Evolutionary conservation across 2,329 filamentous ascomycete species (phyloP), one percentile per base, ranked within the genome.

Genomic region (Aplosporella prunicola): DNA sequence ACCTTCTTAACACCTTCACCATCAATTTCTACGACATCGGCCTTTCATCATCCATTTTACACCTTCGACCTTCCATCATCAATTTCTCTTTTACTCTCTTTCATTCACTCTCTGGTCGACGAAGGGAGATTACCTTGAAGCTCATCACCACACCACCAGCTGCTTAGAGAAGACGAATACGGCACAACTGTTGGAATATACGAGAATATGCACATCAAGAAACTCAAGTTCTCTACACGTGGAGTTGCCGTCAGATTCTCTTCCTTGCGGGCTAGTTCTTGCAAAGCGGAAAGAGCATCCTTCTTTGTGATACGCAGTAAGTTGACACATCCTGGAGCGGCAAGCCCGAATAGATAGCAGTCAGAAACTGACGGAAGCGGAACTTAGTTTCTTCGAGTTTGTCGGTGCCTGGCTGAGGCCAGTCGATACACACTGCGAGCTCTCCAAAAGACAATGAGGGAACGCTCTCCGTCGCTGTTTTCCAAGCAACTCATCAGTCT

Each of bases 371-470:
- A n/a, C n/a, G n/a, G n/a, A n/a, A n/a, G n/a, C n/a, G n/a, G n/a
- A n/a, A n/a, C n/a, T n/a, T n/a, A n/a, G n/a, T n/a, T n/a, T n/a
- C n/a, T n/a, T n/a, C n/a, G n/a, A n/a, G n/a, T n/a, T n/a, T n/a
- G n/a, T n/a, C n/a, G n/a, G n/a, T n/a, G n/a, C n/a, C n/a, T n/a
- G n/a, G n/a, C n/a, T 45, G 88, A 95, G 55, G 76, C 82, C 0
- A 69, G 75, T 24, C 71, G 83, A 0, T 76, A 93, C 52, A 80
- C 78, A 0, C 67, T 95, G 53, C 63, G 74, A 10, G 80, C 82
- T 0, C 60, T 94, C 2, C 85, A 94, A 62, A 67, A 76, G 60
- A 55, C 72, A 60, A 68, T 60, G 40, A 55, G 56, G 43, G 78
- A 82, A 58, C 22, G 22, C 22, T n/a, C n/a, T n/a, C 59, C 61